Evolutionary conservation across 2,329 filamentous ascomycete genomes (phyloP).

Genomic region (Ceratocystiopsis brevicomis): DNA sequence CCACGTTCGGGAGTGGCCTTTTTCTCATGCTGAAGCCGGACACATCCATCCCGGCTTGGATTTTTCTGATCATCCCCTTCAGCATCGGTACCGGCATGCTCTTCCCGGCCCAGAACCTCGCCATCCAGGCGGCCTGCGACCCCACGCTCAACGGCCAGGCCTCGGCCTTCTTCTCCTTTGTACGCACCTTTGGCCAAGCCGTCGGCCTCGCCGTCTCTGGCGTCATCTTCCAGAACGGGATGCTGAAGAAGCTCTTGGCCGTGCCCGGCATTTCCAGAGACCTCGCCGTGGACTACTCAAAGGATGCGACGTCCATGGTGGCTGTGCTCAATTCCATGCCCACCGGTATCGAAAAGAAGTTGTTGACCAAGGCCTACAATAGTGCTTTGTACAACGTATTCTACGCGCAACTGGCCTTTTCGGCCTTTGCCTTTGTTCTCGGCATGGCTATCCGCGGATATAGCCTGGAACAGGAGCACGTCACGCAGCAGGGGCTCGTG

Average conservation of each 20-base stretch:
- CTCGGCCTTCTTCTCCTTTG: constrained; percentile 22
- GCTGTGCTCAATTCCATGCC: constrained; percentile 33
- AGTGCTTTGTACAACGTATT: constrained; percentile 34
- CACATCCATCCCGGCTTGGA: constrained; percentile 15
- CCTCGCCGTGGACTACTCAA: constrained; percentile 26
- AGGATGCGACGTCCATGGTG: constrained; percentile 34
- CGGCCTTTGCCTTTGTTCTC: constrained; percentile 28
- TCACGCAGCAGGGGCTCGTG: constrained; percentile 28
- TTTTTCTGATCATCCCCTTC: constrained; percentile 17
- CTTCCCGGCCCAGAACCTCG: constrained; percentile 21
- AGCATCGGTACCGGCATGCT: constrained; percentile 20
- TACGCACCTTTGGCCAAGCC: constrained; percentile 22
- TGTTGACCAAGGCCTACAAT: constrained; percentile 22
- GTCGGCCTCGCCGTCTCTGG: constrained; percentile 23
- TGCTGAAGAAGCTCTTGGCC: constrained; percentile 5
- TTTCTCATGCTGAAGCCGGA: constrained; percentile 6
- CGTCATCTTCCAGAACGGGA: constrained; percentile 21
- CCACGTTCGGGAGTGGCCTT: constrained; percentile 13
- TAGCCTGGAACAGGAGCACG: constrained; percentile 26
- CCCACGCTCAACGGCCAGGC: constrained; percentile 19
- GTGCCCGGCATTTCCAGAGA: constrained; percentile 5
- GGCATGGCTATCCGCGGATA: constrained; percentile 32
- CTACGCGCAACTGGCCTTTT: constrained; percentile 31
- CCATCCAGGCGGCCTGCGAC: constrained; percentile 19
- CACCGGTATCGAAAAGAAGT: constrained; percentile 19